Evolutionary conservation across 352 stramenopile genomes (phyloP).

Genomic region (Pythium scleroteichum): DNA sequence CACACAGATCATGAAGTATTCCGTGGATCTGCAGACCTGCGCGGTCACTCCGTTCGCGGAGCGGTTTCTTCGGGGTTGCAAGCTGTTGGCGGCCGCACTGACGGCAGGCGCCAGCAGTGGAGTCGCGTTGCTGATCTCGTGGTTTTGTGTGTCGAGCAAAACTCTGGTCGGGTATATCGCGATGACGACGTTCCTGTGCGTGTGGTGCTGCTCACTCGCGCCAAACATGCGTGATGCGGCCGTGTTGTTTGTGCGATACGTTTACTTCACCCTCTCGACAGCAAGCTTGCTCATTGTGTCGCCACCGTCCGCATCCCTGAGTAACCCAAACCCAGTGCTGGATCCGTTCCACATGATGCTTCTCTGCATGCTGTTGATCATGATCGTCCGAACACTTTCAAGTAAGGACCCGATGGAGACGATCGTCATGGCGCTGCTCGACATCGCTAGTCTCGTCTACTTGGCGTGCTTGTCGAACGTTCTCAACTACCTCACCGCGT

Average conservation of each 20-base stretch:
- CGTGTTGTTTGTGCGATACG: constrained; percentile 45
- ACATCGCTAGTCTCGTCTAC: constrained; percentile 54
- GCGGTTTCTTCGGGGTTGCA: constrained; percentile 36
- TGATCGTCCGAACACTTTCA: constrained; percentile 48
- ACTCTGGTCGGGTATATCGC: constrained; percentile 42
- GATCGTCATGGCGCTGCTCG: constrained; percentile 51
- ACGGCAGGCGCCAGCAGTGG: constrained; percentile 21
- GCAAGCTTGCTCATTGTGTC: constrained; percentile 44
- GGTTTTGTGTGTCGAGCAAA: constrained; percentile 17
- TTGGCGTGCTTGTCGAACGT: constrained; percentile 44
- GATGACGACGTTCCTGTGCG: constrained; percentile 39
- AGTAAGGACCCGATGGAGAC: constrained; percentile 71
- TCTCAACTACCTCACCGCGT: constrained; percentile 45
- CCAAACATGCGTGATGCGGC: constrained; percentile 50
- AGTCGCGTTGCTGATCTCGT: constrained; percentile 10
- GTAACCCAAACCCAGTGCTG: constrained; percentile 28
- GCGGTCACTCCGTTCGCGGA: constrained; percentile 54
- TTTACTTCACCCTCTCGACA: constrained; percentile 54
- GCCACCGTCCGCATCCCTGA: constrained; percentile 1
- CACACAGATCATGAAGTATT: constrained; percentile 69
- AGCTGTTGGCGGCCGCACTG: constrained; percentile 26
- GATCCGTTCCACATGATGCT: constrained; percentile 61
- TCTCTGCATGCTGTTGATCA: constrained; percentile 38
- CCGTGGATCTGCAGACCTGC: constrained; percentile 53
- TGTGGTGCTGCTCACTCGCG: constrained; percentile 37